A percentile compares a stretch with the other conserved stretches of the same genome.
These are phyloP conservation scores for Puccinia polysora DNA, from an alignment of 1,284 basidiomycete species.

Conservation along the genomic window DNA sequence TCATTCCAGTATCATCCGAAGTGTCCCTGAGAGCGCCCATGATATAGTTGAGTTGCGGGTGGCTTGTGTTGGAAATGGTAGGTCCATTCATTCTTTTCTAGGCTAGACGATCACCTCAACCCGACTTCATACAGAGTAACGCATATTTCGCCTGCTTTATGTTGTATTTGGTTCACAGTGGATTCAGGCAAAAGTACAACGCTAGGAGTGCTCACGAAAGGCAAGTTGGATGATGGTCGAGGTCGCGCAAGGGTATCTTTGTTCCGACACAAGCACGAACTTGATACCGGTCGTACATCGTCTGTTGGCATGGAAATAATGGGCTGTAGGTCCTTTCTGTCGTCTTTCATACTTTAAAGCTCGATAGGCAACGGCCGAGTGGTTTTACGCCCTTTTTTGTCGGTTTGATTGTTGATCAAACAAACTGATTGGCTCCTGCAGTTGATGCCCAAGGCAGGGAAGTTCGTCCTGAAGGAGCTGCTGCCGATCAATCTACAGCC, in stretches of 20 bases:
- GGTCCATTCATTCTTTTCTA: neutral
- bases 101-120: too few relatives aligned
- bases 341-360: neutral
- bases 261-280: slow-evolving; percentile 95
- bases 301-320: slow-evolving; percentile 90
- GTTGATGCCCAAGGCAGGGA: slow-evolving; percentile 59
- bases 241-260: slow-evolving; percentile 85
- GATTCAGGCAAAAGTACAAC: slow-evolving; percentile 43
- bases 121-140: slow-evolving; percentile 39
- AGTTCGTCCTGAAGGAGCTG: slow-evolving; percentile 60
- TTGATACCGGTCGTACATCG: slow-evolving; percentile 90
- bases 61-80: slow-evolving; percentile 80
- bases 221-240: slow-evolving; percentile 86
- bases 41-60: slow-evolving; percentile 72
- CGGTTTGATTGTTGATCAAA: slow-evolving; percentile 21
- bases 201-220: slow-evolving; percentile 57
- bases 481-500: slow-evolving; percentile 7
- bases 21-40: slow-evolving; percentile 49
- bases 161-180: slow-evolving; percentile 15
- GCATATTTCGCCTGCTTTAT: neutral
- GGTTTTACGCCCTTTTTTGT: slow-evolving; percentile 40
- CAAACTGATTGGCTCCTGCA: neutral
- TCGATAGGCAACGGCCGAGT: neutral
- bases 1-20: slow-evolving; percentile 43
- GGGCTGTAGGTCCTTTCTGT: slow-evolving; percentile 44